A percentile compares a stretch with the other conserved stretches of the same genome.
Evolutionary conservation across 1,139 yeast species (phyloP).

Genomic region (Blastobotrys elegans): DNA sequence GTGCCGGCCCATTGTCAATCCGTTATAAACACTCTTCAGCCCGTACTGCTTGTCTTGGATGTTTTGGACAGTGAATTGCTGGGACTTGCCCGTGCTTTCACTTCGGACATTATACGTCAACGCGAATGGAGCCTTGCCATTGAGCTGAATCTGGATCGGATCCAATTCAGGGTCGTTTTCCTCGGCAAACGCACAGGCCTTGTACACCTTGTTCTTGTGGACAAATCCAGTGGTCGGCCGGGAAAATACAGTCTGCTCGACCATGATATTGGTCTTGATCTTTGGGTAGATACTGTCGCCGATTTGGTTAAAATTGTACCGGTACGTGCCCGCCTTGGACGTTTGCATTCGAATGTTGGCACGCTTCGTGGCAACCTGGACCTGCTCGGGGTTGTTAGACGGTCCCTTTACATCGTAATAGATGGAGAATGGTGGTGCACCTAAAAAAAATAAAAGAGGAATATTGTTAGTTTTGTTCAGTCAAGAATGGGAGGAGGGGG

Average conservation of each 20-base stretch:
- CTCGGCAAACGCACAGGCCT: conserved; percentile 46
- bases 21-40: conserved; percentile 39
- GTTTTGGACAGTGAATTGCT: conserved; percentile 35
- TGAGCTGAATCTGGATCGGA: conserved; percentile 50
- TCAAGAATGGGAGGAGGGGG: no score
- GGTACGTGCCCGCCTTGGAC: conserved; percentile 50
- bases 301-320: conserved; percentile 55
- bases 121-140: conserved; percentile 63
- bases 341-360: conserved; percentile 42
- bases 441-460: no score
- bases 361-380: conserved; percentile 49
- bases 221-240: conserved; percentile 56
- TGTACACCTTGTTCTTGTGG: conserved; percentile 42
- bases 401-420: conserved; percentile 65
- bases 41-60: conserved; percentile 34
- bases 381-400: conserved; percentile 41
- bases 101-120: conserved; percentile 51
- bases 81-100: conserved; percentile 47
- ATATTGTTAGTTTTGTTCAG: conserved; percentile 5
- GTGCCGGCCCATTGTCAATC: conserved; percentile 51
- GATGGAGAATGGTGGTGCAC: conserved; percentile 63
- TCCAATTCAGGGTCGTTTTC: conserved; percentile 35
- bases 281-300: conserved; percentile 58
- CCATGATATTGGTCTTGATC: conserved; percentile 35
- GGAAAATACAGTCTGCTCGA: conserved; percentile 57